Evolutionary conservation across 139 green algal genomes (phyloP).

Genomic region (Monoraphidium neglectum): DNA sequence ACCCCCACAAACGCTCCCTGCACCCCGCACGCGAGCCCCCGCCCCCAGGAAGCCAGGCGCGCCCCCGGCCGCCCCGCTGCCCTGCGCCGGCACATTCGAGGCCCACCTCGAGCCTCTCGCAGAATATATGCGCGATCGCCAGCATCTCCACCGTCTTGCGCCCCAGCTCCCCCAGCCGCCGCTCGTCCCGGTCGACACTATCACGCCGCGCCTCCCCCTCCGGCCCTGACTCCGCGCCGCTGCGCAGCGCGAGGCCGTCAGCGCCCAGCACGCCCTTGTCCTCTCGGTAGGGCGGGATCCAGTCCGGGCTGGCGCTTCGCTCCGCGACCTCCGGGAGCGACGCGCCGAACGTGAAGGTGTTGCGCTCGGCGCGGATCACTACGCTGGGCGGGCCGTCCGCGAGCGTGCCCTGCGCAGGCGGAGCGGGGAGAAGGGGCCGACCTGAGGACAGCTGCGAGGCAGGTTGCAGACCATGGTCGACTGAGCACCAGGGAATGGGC

Average conservation of each 20-base stretch:
- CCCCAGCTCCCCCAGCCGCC: slow-evolving; percentile 89
- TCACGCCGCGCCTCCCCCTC: slow-evolving; percentile 57
- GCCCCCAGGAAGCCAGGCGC: background rate
- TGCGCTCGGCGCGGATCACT: slow-evolving; percentile 54
- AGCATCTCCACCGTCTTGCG: slow-evolving; percentile 91
- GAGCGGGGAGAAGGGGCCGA: no score
- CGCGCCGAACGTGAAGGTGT: slow-evolving; percentile 51
- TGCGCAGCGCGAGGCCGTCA: slow-evolving; percentile 50
- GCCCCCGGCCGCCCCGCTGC: background rate
- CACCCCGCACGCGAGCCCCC: background rate
- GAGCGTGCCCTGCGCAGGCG: no score
- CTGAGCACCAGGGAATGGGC: no score
- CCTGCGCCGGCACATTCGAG: background rate
- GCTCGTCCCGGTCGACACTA: slow-evolving; percentile 88
- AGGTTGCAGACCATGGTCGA: no score
- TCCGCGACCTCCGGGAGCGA: slow-evolving; percentile 68
- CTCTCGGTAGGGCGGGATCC: slow-evolving; percentile 63
- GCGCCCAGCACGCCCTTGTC: slow-evolving; percentile 52
- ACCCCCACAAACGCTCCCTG: background rate
- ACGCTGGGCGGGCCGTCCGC: slow-evolving; percentile 34
- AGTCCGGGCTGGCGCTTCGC: slow-evolving; percentile 46
- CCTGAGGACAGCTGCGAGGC: no score
- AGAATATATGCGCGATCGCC: slow-evolving; percentile 85
- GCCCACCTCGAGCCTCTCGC: slow-evolving; percentile 71
- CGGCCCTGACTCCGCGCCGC: slow-evolving; percentile 47